Percentiles rank a stretch among this genome's conserved stretches.
These are phyloP conservation scores for Fusarium xyrophilum DNA, from an alignment of 2,329 filamentous ascomycete species.

Conservation along the genomic window DNA sequence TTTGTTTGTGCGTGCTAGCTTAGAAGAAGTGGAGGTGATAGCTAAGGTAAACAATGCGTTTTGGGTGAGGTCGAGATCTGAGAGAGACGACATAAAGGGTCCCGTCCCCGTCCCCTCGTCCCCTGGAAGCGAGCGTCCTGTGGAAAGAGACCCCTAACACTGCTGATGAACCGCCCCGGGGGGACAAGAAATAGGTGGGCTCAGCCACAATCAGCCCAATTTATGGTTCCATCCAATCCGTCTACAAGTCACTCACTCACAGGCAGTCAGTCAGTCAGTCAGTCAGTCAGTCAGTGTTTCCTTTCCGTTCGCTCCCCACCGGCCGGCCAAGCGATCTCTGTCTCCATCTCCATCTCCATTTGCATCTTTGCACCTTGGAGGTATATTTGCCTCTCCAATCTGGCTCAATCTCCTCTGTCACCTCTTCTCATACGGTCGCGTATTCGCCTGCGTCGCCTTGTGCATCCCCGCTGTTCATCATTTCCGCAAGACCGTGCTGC, in stretches of 20 bases:
- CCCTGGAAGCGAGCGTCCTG: not conserved
- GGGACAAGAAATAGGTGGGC: constrained; percentile 2
- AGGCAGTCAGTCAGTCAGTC: not conserved
- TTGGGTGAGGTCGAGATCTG: not conserved
- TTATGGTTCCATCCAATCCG: constrained; percentile 16
- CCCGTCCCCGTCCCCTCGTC: not conserved
- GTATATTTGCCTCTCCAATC: not conserved
- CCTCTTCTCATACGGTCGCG: constrained; percentile 1
- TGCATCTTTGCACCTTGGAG: not conserved
- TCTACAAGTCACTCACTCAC: not conserved
- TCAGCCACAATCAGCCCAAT: constrained; percentile 37
- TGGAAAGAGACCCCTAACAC: constrained; percentile 20
- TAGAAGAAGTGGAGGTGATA: not conserved
- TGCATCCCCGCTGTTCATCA: constrained; percentile 11
- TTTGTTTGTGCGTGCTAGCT: not conserved
- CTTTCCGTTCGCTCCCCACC: constrained; percentile 26
- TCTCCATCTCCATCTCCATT: constrained; percentile 10
- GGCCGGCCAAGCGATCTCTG: constrained; percentile 24
- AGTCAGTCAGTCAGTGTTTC: not conserved
- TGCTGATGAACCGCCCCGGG: constrained; percentile 11
- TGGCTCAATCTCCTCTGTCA: not conserved
- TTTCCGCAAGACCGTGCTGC: constrained; percentile 25
- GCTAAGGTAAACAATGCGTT: constrained; percentile 1
- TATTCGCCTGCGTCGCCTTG: constrained; percentile 1
- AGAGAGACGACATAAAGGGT: not conserved